Evolutionary conservation across 805 yeast genomes (phyloP).

Genomic region (Candida sanyiensis): DNA sequence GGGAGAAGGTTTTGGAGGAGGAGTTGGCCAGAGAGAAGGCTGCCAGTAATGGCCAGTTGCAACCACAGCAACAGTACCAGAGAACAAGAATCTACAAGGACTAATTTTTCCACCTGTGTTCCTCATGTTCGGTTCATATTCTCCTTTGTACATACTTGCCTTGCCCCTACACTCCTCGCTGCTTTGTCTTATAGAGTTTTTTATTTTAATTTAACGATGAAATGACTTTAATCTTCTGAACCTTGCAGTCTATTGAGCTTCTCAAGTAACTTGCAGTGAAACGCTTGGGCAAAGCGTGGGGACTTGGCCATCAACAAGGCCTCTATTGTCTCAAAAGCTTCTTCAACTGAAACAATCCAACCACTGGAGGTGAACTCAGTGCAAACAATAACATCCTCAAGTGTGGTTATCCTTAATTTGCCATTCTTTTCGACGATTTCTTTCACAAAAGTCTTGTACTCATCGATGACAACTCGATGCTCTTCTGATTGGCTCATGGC

Average conservation of each 20-base stretch:
- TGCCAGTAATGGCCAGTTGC: too few species aligned
- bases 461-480: slow-evolving; percentile 3
- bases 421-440: background rate
- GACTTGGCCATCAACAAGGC: slow-evolving; percentile 11
- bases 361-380: slow-evolving; percentile 11
- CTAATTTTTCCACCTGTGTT: slow-evolving; percentile 10
- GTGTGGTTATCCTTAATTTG: slow-evolving; percentile 9
- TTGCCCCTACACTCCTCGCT: background rate
- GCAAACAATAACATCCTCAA: slow-evolving; percentile 7
- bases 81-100: slow-evolving; percentile 33
- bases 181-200: slow-evolving; percentile 1
- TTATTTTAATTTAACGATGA: slow-evolving; percentile 1
- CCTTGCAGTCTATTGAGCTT: slow-evolving; percentile 5
- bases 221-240: background rate
- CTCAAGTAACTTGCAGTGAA: slow-evolving; percentile 9
- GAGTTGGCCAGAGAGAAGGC: slow-evolving; percentile 33
- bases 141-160: background rate
- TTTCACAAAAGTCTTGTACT: slow-evolving; percentile 9
- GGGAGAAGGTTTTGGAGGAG: slow-evolving; percentile 43
- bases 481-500: slow-evolving; percentile 5
- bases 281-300: slow-evolving; percentile 5
- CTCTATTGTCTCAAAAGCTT: background rate
- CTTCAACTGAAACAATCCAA: slow-evolving; percentile 8
- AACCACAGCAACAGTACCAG: slow-evolving; percentile 24
- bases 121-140: too few species aligned